Conservation (phyloP, 2,329 filamentous ascomycete genomes). For the Zasmidium citrigriseum region DNA sequence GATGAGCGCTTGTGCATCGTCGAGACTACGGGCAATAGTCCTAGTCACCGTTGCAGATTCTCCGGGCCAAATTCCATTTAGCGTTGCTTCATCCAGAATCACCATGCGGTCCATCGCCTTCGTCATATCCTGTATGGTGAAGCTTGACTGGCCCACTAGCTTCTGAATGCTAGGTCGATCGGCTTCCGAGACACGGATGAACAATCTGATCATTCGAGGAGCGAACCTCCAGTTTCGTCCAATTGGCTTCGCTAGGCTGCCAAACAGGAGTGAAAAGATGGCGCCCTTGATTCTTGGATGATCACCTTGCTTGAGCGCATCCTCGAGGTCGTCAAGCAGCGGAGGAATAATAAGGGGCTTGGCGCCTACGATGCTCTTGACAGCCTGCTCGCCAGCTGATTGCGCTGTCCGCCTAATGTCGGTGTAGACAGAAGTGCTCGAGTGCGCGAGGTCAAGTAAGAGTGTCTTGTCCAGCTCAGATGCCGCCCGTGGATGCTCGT, state of each 20-base stretch:
- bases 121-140: conserved; percentile 87
- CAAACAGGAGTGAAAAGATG: conserved; percentile 87
- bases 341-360: conserved; percentile 86
- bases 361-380: conserved; percentile 87
- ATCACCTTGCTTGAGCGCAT: conserved; percentile 76
- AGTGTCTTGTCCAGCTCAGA: conserved; percentile 86
- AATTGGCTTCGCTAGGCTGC: conserved; percentile 83
- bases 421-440: conserved; percentile 86
- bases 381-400: conserved; percentile 84
- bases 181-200: conserved; percentile 84
- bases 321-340: conserved; percentile 76
- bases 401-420: conserved; percentile 95
- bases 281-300: conserved; percentile 92
- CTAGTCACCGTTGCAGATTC: conserved; percentile 30
- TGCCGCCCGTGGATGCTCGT: conserved; percentile 82
- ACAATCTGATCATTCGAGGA: conserved; percentile 83
- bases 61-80: conserved; percentile 70
- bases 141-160: conserved; percentile 77
- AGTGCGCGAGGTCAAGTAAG: conserved; percentile 83
- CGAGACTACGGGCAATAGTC: conserved; percentile 35
- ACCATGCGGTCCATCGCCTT: conserved; percentile 85
- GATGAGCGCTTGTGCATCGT: conserved; percentile 64
- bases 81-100: conserved; percentile 69
- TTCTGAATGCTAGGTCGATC: conserved; percentile 95
- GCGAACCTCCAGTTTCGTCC: conserved; percentile 94